phyloP scores from a whole-genome alignment of 192 early-diverging fungal genomes.

The Paraglomus brasilianum region DNA sequence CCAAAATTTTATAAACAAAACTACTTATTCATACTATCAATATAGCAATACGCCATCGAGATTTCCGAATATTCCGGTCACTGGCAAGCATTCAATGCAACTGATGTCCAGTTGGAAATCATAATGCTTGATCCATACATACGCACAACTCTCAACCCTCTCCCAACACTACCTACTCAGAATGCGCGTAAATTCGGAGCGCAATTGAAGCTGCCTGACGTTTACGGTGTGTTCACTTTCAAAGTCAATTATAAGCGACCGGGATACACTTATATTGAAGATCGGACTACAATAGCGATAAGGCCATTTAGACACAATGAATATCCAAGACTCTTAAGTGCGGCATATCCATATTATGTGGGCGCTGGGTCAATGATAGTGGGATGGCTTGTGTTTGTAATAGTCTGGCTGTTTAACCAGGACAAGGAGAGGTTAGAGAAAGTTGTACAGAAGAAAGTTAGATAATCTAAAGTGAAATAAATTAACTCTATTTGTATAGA shows the following conservation, averaged over 20 bases:
- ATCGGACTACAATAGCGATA: slow-evolving; percentile 76
- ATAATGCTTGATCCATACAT: slow-evolving; percentile 99
- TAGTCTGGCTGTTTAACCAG: slow-evolving; percentile 71
- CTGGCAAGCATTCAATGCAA: slow-evolving; percentile 83
- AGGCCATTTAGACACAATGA: slow-evolving; percentile 94
- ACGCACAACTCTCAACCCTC: slow-evolving; percentile 64
- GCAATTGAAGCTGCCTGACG: slow-evolving; percentile 76
- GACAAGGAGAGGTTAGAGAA: not conserved
- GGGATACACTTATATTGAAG: slow-evolving; percentile 75
- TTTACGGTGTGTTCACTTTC: slow-evolving; percentile 97
- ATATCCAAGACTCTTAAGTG: slow-evolving; percentile 87
- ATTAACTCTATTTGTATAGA: too few species aligned
- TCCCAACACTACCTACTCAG: slow-evolving; percentile 33
- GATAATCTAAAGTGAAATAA: too few species aligned
- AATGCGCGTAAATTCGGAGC: slow-evolving; percentile 45
- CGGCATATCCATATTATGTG: slow-evolving; percentile 95
- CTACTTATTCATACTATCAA: not conserved
- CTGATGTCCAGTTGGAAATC: slow-evolving; percentile 87
- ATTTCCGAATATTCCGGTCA: slow-evolving; percentile 74
- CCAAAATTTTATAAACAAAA: too few species aligned
- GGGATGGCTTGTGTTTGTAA: slow-evolving; percentile 83
- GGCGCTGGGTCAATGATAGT: slow-evolving; percentile 78
- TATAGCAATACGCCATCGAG: slow-evolving; percentile 75
- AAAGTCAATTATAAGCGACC: slow-evolving; percentile 89
- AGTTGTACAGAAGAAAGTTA: slow-evolving; percentile 16